These are phyloP conservation scores for Cystobasidium sp. DNA, from an alignment of 1,284 basidiomycete genomes.

Conservation along the genomic window DNA sequence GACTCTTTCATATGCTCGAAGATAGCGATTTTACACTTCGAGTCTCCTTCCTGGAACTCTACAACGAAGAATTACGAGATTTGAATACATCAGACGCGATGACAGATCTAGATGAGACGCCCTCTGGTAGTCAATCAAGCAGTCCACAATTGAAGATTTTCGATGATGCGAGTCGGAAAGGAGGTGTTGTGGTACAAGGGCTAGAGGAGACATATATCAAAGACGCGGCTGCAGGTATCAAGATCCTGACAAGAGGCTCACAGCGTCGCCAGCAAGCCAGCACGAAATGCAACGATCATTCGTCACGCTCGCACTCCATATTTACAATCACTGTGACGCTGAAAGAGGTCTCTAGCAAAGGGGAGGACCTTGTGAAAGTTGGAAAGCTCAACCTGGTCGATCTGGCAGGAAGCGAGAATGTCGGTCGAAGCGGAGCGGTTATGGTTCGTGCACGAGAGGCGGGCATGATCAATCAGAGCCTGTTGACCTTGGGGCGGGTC, in stretches of 20 bases:
- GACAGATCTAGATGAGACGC: conserved; percentile 27
- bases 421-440: conserved; percentile 93
- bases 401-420: conserved; percentile 95
- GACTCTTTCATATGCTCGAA: conserved; percentile 88
- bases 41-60: conserved; percentile 94
- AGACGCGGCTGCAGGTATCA: conserved; percentile 81
- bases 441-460: conserved; percentile 94
- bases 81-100: conserved; percentile 75
- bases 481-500: conserved; percentile 92
- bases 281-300: conserved; percentile 98
- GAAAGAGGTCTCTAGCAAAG: conserved; percentile 70
- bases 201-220: conserved; percentile 87
- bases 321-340: conserved; percentile 94
- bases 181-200: conserved; percentile 89
- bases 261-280: conserved; percentile 90
- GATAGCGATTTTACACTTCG: conserved; percentile 88
- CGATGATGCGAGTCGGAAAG: conserved; percentile 72
- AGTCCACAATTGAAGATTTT: conserved; percentile 77
- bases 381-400: conserved; percentile 98
- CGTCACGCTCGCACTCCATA: conserved; percentile 93
- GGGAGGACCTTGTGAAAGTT: conserved; percentile 87
- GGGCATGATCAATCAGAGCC: conserved; percentile 98
- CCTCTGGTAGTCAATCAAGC: conserved; percentile 60
- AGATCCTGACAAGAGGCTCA: conserved; percentile 83
- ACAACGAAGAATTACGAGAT: conserved; percentile 98